Conservation (phyloP, 164 flowering plant species). For the Pachysandra terminalis region DNA sequence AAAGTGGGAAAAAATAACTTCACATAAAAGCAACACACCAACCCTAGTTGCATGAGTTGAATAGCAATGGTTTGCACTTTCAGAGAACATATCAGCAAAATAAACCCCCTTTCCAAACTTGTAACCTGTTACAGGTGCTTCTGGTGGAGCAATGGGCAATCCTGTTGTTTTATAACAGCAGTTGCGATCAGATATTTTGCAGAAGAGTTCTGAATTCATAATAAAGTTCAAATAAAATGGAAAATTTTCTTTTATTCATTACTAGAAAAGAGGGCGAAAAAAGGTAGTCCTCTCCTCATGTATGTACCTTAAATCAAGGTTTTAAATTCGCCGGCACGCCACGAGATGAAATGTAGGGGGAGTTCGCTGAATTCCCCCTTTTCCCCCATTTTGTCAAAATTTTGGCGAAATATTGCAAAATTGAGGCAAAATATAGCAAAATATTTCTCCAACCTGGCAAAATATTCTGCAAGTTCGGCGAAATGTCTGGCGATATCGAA, state of each 20-base stretch:
- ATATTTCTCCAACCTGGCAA: too few species aligned
- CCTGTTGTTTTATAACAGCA: constrained; percentile 41
- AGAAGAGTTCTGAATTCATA: not conserved
- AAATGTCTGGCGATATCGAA: too few species aligned
- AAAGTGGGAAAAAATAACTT: constrained; percentile 41
- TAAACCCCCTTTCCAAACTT: constrained; percentile 98
- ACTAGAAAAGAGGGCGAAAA: not conserved
- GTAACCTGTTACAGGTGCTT: constrained; percentile 93
- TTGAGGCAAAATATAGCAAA: too few species aligned
- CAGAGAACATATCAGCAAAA: constrained; percentile 99
- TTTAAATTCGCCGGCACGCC: too few species aligned
- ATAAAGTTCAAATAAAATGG: not conserved
- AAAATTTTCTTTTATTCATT: too few species aligned
- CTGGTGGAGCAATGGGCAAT: constrained; percentile 92
- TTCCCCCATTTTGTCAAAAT: too few species aligned
- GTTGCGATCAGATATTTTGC: constrained; percentile 1
- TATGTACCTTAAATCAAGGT: not conserved
- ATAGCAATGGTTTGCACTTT: constrained; percentile 93
- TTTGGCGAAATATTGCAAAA: too few species aligned
- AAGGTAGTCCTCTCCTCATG: not conserved
- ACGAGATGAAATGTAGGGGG: too few species aligned
- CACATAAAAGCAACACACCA: constrained; percentile 92
- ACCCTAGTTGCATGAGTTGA: constrained; percentile 34
- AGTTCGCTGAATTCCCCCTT: too few species aligned
- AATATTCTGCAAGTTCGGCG: too few species aligned